Evolutionary conservation across 2,329 filamentous ascomycete genomes (phyloP).

Genomic region (Saccharata proteae): DNA sequence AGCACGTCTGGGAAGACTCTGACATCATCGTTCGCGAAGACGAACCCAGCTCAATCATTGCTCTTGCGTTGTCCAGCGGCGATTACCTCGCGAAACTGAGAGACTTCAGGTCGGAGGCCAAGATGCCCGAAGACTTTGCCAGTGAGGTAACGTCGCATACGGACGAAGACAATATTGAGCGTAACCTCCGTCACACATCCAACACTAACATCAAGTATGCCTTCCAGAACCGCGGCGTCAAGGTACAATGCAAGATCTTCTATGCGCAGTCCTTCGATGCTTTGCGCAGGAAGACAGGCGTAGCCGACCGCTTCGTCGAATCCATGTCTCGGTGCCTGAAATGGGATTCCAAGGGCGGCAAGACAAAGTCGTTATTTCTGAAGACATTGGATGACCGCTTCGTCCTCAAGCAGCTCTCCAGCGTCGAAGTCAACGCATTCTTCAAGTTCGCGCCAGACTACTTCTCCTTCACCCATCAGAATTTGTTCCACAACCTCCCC

Average conservation of each 20-base stretch:
- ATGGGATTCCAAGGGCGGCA: conserved; percentile 96
- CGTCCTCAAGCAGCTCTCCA: conserved; percentile 80
- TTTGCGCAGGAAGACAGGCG: conserved; percentile 79
- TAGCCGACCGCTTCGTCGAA: conserved; percentile 87
- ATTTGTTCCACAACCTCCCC: conserved; percentile 81
- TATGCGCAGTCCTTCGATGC: conserved; percentile 98
- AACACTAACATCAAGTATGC: conserved; percentile 94
- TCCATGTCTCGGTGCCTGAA: conserved; percentile 90
- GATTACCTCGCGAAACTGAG: conserved; percentile 76
- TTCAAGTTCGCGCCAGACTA: conserved; percentile 92
- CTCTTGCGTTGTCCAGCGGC: conserved; percentile 75
- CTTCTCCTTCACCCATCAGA: conserved; percentile 94
- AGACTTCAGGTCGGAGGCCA: conserved; percentile 42
- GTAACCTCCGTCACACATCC: conserved; percentile 69
- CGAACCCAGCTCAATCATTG: conserved; percentile 91
- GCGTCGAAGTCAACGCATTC: conserved; percentile 87
- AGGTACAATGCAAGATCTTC: conserved; percentile 96
- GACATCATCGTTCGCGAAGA: conserved; percentile 96
- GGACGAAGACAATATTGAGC: conserved; percentile 65
- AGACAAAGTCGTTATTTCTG: conserved; percentile 93
- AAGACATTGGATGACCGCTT: conserved; percentile 94
- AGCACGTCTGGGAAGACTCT: conserved; percentile 94
- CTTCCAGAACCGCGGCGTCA: conserved; percentile 85
- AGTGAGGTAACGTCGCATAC: conserved; percentile 15
- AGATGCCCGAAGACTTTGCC: conserved; percentile 12